Base-by-base conservation (phyloP, 805 yeast species). In the Saccharomycopsis fodiens region DNA sequence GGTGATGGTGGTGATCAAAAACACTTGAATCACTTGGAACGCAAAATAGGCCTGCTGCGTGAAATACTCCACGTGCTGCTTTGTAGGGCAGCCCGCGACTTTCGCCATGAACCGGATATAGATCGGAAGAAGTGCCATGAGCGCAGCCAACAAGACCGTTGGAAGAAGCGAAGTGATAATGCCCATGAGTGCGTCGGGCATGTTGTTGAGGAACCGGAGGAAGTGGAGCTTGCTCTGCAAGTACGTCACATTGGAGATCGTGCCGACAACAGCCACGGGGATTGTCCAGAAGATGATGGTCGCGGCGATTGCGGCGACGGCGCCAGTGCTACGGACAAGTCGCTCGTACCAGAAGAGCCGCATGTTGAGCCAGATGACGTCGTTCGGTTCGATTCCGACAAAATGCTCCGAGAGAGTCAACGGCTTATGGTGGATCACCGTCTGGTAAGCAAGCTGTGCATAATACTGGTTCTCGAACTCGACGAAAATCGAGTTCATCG, bases 281-380 rank as follows among this genome's bases (percentile, higher is more conserved):
- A 82, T 63, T 46, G 89, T 73, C 94, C 94, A 84, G 54, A 79
- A 65, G 25, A 78, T 57, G 43, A 82, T 68, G 37, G 81, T 55
- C 1, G 79, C 84, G 19, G 64, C 55, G 45, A 82, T 73, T 2
- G 76, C 78, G 13, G 75, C 67, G 30, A 65, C 46, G 0, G 89
- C 78, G 44, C 70, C 69, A 22, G 70, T 60, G 29, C 65, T 60
- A 65, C 91, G 71, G 10, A 68, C 65, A 16, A 81, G 59, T 55
- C 79, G 65, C 62, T 84, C 94, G 83, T 86, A 82, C 89, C 93
- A 84, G 55, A 77, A 77, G 62, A 84, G 60, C 59, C 93, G 71
- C 76, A 83, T 67, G 60, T 84, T 84, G 42, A 74, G 60, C 93
- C 93, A 84, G 49, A 72, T 64, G 37, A 84, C 65, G 56, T 82